Evolutionary conservation across 225 moss, liverwort and hornwort species (phyloP), one percentile per base, ranked within the genome.

Genomic region (Bryum argenteum): DNA sequence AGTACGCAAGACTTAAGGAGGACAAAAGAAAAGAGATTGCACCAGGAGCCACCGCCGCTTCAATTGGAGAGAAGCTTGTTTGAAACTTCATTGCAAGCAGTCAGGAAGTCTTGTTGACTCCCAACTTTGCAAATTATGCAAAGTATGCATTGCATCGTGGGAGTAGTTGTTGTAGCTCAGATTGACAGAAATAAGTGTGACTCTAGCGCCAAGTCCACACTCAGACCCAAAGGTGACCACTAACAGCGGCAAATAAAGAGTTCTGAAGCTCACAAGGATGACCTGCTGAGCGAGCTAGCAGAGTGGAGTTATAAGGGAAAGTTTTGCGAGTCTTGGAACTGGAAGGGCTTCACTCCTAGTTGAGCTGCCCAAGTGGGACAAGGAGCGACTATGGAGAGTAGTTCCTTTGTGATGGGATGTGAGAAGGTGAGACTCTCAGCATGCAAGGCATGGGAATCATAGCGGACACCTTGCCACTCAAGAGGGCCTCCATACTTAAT

Each of bases 401-500:
- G 70, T 24, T 89, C 86, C 24, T 73, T 75, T 3, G 90, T 94
- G 51, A 94, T 84, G 26, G 94, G 97, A 67, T 97, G 97, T 24
- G 17, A 79, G 79, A 94, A 91, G 39, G 90, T 76, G 40, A 97
- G 89, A 62, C 90, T 89, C 67, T 97, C 97, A 11, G 94, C 89
- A 76, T 97, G 97, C 78, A 97, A 78, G 37, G 86, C 81, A 69
- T 97, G 97, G 18, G 90, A 90, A 26, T 84, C 89, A 62, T 90
- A 94, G 63, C 65, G 75, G 33, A 89, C 67, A 26, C 83, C 91
- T 48, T 83, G 80, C 78, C 89, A 82, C 23, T 78, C 42, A 51
- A 94, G 90, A 81, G 90, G 90, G 18, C 97, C 97, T 43, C 91
- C 93, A 80, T 97, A 97, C 76, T 97, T 97, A 15, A 97, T 78